Evolutionary conservation across 176 grass and related monocot species (phyloP).

Genomic region (Juncus inflexus): DNA sequence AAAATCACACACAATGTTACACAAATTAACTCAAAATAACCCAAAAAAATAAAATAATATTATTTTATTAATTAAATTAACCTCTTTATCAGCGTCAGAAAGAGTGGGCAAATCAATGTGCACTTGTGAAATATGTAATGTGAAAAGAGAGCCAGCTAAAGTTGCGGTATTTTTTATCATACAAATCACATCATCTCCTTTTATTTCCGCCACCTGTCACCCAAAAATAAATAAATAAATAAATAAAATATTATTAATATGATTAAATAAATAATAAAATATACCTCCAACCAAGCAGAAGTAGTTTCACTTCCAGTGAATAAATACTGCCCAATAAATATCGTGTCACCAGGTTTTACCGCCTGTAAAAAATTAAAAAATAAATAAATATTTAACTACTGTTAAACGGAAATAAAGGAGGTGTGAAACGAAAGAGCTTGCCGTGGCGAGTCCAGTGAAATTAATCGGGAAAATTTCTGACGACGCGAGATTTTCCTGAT

Average conservation of each 20-base stretch:
- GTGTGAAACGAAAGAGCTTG: slow-evolving; percentile 12
- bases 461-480: slow-evolving; percentile 85
- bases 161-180: slow-evolving; percentile 93
- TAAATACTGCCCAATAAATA: slow-evolving; percentile 97
- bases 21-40: too few relatives aligned
- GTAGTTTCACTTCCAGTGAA: slow-evolving; percentile 99
- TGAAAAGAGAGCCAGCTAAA: slow-evolving; percentile 79
- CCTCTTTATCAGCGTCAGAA: slow-evolving; percentile 79
- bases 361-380: slow-evolving; percentile 37
- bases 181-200: slow-evolving; percentile 87
- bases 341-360: slow-evolving; percentile 76
- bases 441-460: slow-evolving; percentile 79
- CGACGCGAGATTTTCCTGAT: slow-evolving; percentile 59
- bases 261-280: not conserved
- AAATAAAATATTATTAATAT: not conserved
- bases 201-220: slow-evolving; percentile 78
- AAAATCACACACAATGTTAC: not conserved
- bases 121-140: slow-evolving; percentile 83
- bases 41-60: too few relatives aligned
- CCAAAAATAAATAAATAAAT: slow-evolving; percentile 12
- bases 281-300: slow-evolving; percentile 97
- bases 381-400: slow-evolving; percentile 17
- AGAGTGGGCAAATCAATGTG: slow-evolving; percentile 88
- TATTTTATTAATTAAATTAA: slow-evolving; percentile 16
- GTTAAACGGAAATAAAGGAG: not conserved